These are phyloP conservation scores for Yarrowia bubula DNA, from an alignment of 805 yeast species.

Conservation along the genomic window DNA sequence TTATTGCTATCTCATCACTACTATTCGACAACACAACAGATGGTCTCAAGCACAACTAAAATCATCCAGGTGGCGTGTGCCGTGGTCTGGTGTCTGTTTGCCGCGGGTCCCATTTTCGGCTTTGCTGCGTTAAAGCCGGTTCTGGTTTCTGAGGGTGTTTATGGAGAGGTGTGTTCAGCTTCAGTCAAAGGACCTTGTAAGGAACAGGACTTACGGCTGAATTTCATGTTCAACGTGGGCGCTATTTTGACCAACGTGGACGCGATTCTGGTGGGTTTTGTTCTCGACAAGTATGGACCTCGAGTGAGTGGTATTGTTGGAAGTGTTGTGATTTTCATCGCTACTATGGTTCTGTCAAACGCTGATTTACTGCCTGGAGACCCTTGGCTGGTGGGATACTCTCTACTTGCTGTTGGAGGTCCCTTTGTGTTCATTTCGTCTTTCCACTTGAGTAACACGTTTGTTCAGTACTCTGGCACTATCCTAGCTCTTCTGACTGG, in stretches of 20 bases:
- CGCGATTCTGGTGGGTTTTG: constrained; percentile 77
- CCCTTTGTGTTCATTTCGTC: constrained; percentile 90
- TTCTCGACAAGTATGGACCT: constrained; percentile 80
- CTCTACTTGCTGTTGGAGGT: constrained; percentile 80
- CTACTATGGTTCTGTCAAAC: constrained; percentile 49
- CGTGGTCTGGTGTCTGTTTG: constrained; percentile 78
- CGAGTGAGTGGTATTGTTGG: constrained; percentile 75
- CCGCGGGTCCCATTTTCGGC: constrained; percentile 94
- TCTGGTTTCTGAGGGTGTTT: constrained; percentile 72
- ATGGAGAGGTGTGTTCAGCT: constrained; percentile 53
- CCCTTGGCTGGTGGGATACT: constrained; percentile 71
- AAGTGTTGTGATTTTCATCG: constrained; percentile 51
- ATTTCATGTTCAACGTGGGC: constrained; percentile 78
- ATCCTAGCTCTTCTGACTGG: constrained; percentile 83
- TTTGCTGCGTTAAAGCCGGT: constrained; percentile 93
- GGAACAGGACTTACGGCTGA: constrained; percentile 79
- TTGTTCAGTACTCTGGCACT: constrained; percentile 79
- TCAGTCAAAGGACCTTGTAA: constrained; percentile 46
- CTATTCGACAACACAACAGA: background rate
- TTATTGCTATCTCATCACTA: background rate
- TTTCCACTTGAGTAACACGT: constrained; percentile 84
- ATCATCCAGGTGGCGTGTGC: constrained; percentile 65
- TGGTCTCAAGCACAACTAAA: background rate
- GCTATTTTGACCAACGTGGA: constrained; percentile 83
- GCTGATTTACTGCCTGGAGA: constrained; percentile 48